Base-by-base conservation (phyloP, 306 rosid genomes). In the Quercus berberidifolia region DNA sequence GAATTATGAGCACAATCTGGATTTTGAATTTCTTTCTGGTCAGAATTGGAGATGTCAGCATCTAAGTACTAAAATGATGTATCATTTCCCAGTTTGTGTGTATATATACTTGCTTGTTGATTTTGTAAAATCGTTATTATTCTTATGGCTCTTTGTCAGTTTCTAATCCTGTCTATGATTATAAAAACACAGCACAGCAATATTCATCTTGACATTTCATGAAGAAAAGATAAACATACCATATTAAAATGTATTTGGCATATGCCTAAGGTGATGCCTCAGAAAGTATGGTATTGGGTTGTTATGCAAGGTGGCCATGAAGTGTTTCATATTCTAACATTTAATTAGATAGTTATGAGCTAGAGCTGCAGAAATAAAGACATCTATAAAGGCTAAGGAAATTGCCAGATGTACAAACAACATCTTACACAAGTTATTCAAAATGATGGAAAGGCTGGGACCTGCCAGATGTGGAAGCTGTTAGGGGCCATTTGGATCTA, bases 361-460 rank as follows among this genome's bases (percentile, higher is more conserved):
- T 18, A 38, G 49, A 19, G 52, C 10, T 68, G 25, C 72, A 35
- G 23, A 68, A 35, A 23, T 35, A 19, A n/a, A 67, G 52, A n/a
- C 72, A 19, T 67, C 52, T 8, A 31, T 31, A 19, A 35, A 35
- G 52, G 72, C 26, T 18, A 35, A 31, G 17, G 2, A 67, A 67
- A 10, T 67, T 67, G 20, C 51, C 72, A 31, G 72, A 35, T 5
- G 17, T 67, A 67, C 35, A 64, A 67, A 67, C 25, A 68, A 68
- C n/a, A 15, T 21, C 21, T 46, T 55, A 63, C 17, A 55, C 55
- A 70, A 79, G 60, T 43, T 71, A 20, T 71, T 74, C 82, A 67
- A 54, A 41, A 14, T 20, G 57, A 52, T 33, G 60, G 35, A 21
- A 33, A 3, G 26, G 55, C 38, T 56, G 46, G 33, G 73, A 46